Base-by-base conservation (phyloP, 441 rosid species). In the Jatropha podagrica region DNA sequence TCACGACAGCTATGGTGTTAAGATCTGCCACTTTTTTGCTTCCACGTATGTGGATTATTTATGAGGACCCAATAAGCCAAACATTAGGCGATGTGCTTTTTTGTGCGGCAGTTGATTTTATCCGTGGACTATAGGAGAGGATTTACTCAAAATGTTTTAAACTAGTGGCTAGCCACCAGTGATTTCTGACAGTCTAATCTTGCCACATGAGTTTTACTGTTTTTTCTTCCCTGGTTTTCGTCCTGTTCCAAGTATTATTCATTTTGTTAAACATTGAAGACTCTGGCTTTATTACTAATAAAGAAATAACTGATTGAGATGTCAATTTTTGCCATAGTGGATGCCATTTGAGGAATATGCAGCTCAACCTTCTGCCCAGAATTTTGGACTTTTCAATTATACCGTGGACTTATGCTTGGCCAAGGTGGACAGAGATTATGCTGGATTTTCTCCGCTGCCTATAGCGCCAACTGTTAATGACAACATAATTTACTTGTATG, bases 281-380 rank as follows among this genome's bases (percentile, higher is more conserved):
- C n/a, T 62, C 37, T 70, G 27, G 27, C 1, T 55, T 67, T 9
- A 20, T 4, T 7, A n/a, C 32, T 37, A 14, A 12, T n/a, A 17
- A 18, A 6, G 38, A n/a, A 44, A 56, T 9, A 56, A 14, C 61
- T 46, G 72, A 65, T 72, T 37, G 15, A 61, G 14, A 44, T 80
- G 56, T 14, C 5, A 2, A 65, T 54, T 71, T 68, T 69, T 52
- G 77, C 41, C 56, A 27, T 75, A 93, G 97, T 91, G 98, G 98
- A 91, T 93, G 91, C 92, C 81, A 4, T 75, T 88, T 4, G 90
- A 90, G 80, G 94, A 93, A 79, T 93, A 81, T 66, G 89, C 89
- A 71, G 85, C 90, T 23, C 96, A 94, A 76, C 94, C 93, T 73
- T 76, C 86, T 38, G 83, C 78, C 75, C 86, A 86, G 56, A 84